A percentile compares a stretch with the other conserved stretches of the same genome.
Conservation (phyloP, 345 rosid species). For the Gossypium rotundifolium region DNA sequence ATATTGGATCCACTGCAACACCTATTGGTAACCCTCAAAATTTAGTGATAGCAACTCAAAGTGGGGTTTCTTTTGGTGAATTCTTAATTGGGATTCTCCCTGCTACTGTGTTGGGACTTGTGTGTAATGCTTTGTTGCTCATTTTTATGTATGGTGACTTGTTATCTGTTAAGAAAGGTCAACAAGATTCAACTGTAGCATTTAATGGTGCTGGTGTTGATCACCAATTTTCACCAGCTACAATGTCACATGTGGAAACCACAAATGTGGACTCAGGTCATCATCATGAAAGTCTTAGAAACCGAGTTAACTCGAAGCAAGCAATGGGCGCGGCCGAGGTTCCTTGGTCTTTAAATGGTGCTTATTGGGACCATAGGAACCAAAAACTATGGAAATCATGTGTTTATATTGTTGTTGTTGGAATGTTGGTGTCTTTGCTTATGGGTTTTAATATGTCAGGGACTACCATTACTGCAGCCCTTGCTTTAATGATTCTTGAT, state of each 20-base stretch:
- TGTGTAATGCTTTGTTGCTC: constrained; percentile 50
- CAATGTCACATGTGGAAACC: constrained; percentile 36
- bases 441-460: constrained; percentile 83
- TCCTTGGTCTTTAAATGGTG: background rate
- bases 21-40: constrained; percentile 93
- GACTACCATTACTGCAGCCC: constrained; percentile 80
- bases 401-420: constrained; percentile 55
- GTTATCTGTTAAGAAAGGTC: constrained; percentile 52
- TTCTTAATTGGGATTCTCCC: constrained; percentile 63
- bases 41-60: constrained; percentile 68
- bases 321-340: constrained; percentile 33
- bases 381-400: constrained; percentile 51
- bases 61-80: constrained; percentile 50
- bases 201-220: constrained; percentile 41
- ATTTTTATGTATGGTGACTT: constrained; percentile 59
- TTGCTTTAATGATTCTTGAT: constrained; percentile 80
- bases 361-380: constrained; percentile 20
- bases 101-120: constrained; percentile 52
- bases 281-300: constrained; percentile 34
- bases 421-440: constrained; percentile 63
- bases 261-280: background rate
- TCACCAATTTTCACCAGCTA: constrained; percentile 72
- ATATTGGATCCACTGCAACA: constrained; percentile 82
- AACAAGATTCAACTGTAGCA: constrained; percentile 33
- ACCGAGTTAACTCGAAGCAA: constrained; percentile 24